phyloP scores from a whole-genome alignment of 805 yeast species.

The Yamadazyma akitaensis region DNA sequence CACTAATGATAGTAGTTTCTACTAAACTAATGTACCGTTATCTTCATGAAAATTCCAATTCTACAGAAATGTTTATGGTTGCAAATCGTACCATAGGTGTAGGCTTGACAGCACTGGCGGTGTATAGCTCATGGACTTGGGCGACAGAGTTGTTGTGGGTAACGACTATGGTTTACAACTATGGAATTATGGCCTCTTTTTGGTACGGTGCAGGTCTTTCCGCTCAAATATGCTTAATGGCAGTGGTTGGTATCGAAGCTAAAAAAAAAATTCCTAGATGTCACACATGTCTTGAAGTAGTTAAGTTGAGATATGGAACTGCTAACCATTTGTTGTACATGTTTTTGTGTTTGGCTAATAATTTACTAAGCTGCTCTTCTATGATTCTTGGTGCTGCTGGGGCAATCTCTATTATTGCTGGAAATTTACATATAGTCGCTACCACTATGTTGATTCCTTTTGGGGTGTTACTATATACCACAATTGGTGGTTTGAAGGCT shows the following conservation, averaged over 20 bases:
- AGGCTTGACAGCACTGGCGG: slow-evolving; percentile 22
- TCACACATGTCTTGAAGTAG: slow-evolving; percentile 29
- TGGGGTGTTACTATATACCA: slow-evolving; percentile 45
- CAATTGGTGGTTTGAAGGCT: slow-evolving; percentile 49
- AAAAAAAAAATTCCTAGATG: slow-evolving; percentile 26
- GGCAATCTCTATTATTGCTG: slow-evolving; percentile 26
- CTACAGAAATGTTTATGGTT: slow-evolving; percentile 27
- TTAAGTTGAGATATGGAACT: slow-evolving; percentile 26
- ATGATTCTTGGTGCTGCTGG: slow-evolving; percentile 29
- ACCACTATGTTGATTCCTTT: slow-evolving; percentile 27
- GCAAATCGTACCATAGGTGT: slow-evolving; percentile 24
- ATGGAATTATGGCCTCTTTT: slow-evolving; percentile 23
- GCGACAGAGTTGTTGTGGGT: slow-evolving; percentile 27
- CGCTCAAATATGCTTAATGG: slow-evolving; percentile 23
- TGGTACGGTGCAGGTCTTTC: slow-evolving; percentile 27
- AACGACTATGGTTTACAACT: slow-evolving; percentile 23
- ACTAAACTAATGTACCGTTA: slow-evolving; percentile 22
- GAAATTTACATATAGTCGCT: slow-evolving; percentile 25
- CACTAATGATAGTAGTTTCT: slow-evolving; percentile 25
- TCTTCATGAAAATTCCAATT: slow-evolving; percentile 22
- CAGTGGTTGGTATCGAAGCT: slow-evolving; percentile 24
- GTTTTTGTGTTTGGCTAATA: slow-evolving; percentile 23
- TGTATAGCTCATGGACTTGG: slow-evolving; percentile 28
- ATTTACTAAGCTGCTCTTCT: slow-evolving; percentile 22
- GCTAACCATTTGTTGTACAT: slow-evolving; percentile 22